phyloP scores from a whole-genome alignment of 805 yeast species.

The Wickerhamomyces silvicola region DNA sequence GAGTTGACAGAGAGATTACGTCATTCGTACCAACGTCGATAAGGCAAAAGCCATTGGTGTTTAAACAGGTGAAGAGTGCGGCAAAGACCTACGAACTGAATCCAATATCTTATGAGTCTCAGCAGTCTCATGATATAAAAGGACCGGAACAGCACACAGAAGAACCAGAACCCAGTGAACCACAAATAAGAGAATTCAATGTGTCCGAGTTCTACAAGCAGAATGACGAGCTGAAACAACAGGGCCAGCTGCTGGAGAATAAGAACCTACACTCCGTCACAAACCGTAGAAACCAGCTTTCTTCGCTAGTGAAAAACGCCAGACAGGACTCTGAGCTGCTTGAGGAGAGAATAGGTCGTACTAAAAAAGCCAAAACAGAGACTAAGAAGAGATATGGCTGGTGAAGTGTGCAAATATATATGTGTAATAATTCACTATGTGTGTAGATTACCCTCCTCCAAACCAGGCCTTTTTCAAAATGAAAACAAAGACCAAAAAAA shows the following conservation, averaged over 20 bases:
- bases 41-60: slow-evolving; percentile 7
- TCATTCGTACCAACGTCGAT: slow-evolving; percentile 19
- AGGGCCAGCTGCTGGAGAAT: slow-evolving; percentile 17
- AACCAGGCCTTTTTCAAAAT: background rate
- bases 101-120: background rate
- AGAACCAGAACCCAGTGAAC: slow-evolving; percentile 2
- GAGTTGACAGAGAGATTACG: slow-evolving; percentile 10
- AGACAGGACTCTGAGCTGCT: slow-evolving; percentile 17
- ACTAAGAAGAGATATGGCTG: slow-evolving; percentile 19
- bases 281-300: slow-evolving; percentile 20
- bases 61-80: background rate
- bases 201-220: slow-evolving; percentile 14
- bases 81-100: slow-evolving; percentile 1
- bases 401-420: slow-evolving; percentile 1
- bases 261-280: slow-evolving; percentile 17
- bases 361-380: slow-evolving; percentile 18
- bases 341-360: slow-evolving; percentile 18
- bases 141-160: slow-evolving; percentile 1
- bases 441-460: background rate
- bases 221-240: slow-evolving; percentile 16
- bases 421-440: background rate
- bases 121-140: slow-evolving; percentile 1
- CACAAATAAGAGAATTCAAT: slow-evolving; percentile 17
- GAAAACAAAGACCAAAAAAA: background rate
- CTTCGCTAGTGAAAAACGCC: slow-evolving; percentile 23